phyloP scores from a whole-genome alignment of 106 monocot species.

The Triglochin maritima region DNA sequence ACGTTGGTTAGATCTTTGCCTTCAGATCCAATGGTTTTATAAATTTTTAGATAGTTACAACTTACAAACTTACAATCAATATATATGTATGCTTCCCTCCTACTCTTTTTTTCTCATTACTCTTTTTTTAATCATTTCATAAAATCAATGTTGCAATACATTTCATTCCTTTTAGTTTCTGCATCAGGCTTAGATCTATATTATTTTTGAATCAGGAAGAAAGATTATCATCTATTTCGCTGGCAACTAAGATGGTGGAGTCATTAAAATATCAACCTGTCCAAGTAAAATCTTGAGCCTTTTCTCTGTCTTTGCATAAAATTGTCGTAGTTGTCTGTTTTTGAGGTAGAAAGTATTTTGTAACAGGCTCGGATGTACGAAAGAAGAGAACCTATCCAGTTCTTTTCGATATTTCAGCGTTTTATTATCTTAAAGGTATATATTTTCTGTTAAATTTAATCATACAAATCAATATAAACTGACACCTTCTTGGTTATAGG shows the following conservation, averaged over 20 bases:
- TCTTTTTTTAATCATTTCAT: neutral
- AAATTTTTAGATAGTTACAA: no score
- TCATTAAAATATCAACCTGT: constrained; percentile 66
- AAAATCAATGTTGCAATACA: neutral
- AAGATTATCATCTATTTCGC: constrained; percentile 48
- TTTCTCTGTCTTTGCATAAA: no score
- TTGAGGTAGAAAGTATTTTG: neutral
- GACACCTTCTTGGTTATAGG: constrained; percentile 18
- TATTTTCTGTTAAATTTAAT: neutral
- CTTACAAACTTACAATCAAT: no score
- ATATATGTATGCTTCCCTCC: no score
- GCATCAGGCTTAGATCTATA: no score
- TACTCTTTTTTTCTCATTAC: neutral
- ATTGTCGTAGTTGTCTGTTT: no score
- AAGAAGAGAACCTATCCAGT: constrained; percentile 90
- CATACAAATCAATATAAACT: no score
- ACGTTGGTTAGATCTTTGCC: no score
- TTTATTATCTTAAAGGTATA: constrained; percentile 68
- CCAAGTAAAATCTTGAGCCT: constrained; percentile 30
- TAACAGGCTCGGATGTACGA: constrained; percentile 64
- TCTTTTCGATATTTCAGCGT: constrained; percentile 79
- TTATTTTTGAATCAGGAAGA: constrained; percentile 49
- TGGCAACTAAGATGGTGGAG: constrained; percentile 63
- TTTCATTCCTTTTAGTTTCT: no score
- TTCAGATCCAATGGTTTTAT: no score